A percentile compares a stretch with the other conserved stretches of the same genome.
Conservation (phyloP, 164 flowering plant species). For the Pachysandra terminalis region DNA sequence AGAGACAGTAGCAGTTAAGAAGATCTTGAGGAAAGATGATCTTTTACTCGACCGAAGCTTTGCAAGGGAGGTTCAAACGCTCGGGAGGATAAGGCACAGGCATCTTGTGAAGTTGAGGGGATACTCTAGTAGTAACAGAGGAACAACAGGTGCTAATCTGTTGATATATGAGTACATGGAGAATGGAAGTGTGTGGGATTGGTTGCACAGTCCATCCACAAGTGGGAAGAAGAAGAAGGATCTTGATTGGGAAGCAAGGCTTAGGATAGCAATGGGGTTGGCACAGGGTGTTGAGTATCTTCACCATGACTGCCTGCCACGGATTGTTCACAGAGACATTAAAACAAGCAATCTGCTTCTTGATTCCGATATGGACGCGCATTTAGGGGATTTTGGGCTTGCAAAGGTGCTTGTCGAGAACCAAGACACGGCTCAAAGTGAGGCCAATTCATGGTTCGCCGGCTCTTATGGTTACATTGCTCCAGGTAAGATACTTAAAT, state of each 20-base stretch:
- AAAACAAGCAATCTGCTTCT: slow-evolving; percentile 87
- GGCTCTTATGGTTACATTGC: slow-evolving; percentile 98
- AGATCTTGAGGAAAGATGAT: slow-evolving; percentile 65
- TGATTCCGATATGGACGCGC: slow-evolving; percentile 88
- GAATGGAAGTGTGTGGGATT: slow-evolving; percentile 95
- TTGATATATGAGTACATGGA: slow-evolving; percentile 94
- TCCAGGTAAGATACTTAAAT: slow-evolving; percentile 68
- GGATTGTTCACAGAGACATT: slow-evolving; percentile 86
- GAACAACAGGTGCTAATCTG: slow-evolving; percentile 46
- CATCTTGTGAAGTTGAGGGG: slow-evolving; percentile 87
- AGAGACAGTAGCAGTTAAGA: slow-evolving; percentile 87
- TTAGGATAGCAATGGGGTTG: slow-evolving; percentile 76
- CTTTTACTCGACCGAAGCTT: slow-evolving; percentile 63
- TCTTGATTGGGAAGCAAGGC: slow-evolving; percentile 72
- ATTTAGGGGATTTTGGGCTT: slow-evolving; percentile 93
- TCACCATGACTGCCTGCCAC: slow-evolving; percentile 92
- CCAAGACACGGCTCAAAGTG: slow-evolving; percentile 46
- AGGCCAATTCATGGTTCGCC: slow-evolving; percentile 71
- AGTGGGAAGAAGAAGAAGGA: slow-evolving; percentile 43
- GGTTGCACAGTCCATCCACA: slow-evolving; percentile 54
- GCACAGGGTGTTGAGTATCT: slow-evolving; percentile 91
- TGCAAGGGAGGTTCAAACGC: slow-evolving; percentile 73
- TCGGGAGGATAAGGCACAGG: slow-evolving; percentile 91
- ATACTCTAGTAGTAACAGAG: slow-evolving; percentile 59
- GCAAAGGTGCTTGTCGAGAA: slow-evolving; percentile 59